phyloP scores from a whole-genome alignment of 495 filamentous ascomycete genomes.

The Astrothelium macrocarpum region DNA sequence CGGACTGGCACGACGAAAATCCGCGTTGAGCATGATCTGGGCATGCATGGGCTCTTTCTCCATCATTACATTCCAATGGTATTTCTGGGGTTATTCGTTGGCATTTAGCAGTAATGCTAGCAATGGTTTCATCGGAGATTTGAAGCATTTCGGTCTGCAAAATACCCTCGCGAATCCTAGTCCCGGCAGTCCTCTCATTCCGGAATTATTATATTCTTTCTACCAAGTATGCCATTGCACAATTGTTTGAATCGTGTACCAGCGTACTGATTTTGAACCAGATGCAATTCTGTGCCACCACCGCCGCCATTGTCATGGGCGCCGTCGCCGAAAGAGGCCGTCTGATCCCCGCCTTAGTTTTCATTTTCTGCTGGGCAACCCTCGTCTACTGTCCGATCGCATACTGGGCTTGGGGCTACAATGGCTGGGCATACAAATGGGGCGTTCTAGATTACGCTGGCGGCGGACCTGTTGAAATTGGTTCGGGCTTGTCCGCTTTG shows the following conservation, averaged over 20 bases:
- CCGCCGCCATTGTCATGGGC: constrained; percentile 85
- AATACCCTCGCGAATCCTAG: constrained; percentile 53
- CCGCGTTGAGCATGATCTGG: constrained; percentile 61
- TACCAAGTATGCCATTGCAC: constrained; percentile 48
- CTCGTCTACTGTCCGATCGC: constrained; percentile 94
- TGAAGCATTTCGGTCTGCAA: constrained; percentile 56
- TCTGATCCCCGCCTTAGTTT: constrained; percentile 89
- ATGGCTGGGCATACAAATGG: constrained; percentile 87
- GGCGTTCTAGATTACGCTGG: constrained; percentile 95
- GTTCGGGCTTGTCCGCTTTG: constrained; percentile 81
- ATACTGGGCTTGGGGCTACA: constrained; percentile 91
- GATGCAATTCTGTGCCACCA: constrained; percentile 95
- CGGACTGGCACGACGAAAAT: constrained; percentile 55
- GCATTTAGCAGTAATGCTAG: constrained; percentile 55
- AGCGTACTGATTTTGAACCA: constrained; percentile 27
- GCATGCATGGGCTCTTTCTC: constrained; percentile 56
- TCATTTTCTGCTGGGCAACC: constrained; percentile 91
- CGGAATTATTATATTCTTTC: constrained; percentile 54
- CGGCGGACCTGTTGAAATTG: constrained; percentile 96
- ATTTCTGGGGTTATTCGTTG: constrained; percentile 67
- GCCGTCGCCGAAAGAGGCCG: constrained; percentile 90
- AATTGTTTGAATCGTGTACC: background rate
- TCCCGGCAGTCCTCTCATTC: constrained; percentile 54
- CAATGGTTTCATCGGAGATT: constrained; percentile 58
- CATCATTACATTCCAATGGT: constrained; percentile 64